Base-by-base conservation (phyloP, 768 basidiomycete genomes). In the Galerina sulciceps region DNA sequence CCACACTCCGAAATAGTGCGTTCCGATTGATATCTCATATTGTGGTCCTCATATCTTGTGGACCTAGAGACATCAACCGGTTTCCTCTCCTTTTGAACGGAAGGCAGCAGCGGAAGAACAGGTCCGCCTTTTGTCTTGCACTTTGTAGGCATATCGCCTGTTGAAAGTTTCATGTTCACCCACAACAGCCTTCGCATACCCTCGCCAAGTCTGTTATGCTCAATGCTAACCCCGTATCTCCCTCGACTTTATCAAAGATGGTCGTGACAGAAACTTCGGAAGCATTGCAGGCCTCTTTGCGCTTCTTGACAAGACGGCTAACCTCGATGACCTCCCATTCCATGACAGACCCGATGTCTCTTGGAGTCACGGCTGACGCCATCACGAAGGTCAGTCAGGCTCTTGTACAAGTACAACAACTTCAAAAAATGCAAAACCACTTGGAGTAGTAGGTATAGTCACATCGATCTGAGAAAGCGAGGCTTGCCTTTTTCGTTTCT, bases 301-400 rank as follows among this genome's bases (percentile, higher is more conserved):
- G 76, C 26, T 66, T 68, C 17, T 74, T 91, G 31, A 83, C 88
- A 3, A 67, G 78, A 26, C 81, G 81, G 67, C 70, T 91, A 48
- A 70, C 73, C 26, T 61, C 72, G 11, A 70, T 85, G n/a, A 76
- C 84, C 5, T 67, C 72, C n/a, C 70, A 69, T 34, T 61, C 62
- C 38, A 55, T 76, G 17, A 42, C 77, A 52, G 87, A 91, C 65
- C 76, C 79, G 34, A 50, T 65, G 20, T 74, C 80, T 4, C 81
- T 93, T 48, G 81, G 79, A 40, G 71, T 75, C 45, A 83, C 82
- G 14, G 88, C 90, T n/a, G 89, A 91, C 61, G 82, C 88, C 1
- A 87, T 93, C 31, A 71, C 75, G 42, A 90, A 89, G 67, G 84
- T 89, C 8, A 78, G 83, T 1, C 79, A 82, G 57, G 89, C 90